Evolutionary conservation across 768 basidiomycete species (phyloP), one percentile per base, ranked within the genome.

Genomic region (Kwoniella newhampshirensis): DNA sequence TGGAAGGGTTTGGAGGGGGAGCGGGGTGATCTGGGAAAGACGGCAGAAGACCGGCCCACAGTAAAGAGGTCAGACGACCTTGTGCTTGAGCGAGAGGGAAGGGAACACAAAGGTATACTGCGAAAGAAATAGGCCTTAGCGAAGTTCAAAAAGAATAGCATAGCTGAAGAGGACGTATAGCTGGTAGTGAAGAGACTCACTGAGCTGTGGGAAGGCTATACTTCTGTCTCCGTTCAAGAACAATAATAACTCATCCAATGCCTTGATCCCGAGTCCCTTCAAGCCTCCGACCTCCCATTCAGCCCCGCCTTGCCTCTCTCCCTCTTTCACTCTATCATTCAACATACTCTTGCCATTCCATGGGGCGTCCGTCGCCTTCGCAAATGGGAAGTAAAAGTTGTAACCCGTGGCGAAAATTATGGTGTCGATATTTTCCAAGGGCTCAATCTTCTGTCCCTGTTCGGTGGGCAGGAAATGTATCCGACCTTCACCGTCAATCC

Each of bases 1-100:
- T 72, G 12, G 56, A 60, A 6, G 67, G 63, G 42, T 68, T 62
- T 1, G 43, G 53, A 5, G 75, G 75, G 6, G 60, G 52, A 9
- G 25, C 26, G 3, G 64, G 65, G 23, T 63, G 40, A 1, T 28
- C 43, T 3, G 75, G 71, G 53, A 76, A 69, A 11, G 50, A 57
- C 1, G 70, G 64, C 4, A 76, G 62, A 2, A 64, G 54, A 20
- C 62, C 66, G 20, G 73, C 66, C 75, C 75, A 76, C 27, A 71
- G 56, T 15, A 73, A 53, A n/a, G 73, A 57, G 17, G 60, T 62
- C 13, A 76, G 59, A 20, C 81, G 82, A 0, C 86, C 86, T 75
- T 94, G 92, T 0, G 83, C 83, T 74, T 96, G 89, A 45, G 86
- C 79, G 0, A 91, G 68, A 1, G 89, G 90, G 57, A 93, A 82